Base-by-base conservation (phyloP, 441 rosid species). In the Pelargonium citronellum region DNA sequence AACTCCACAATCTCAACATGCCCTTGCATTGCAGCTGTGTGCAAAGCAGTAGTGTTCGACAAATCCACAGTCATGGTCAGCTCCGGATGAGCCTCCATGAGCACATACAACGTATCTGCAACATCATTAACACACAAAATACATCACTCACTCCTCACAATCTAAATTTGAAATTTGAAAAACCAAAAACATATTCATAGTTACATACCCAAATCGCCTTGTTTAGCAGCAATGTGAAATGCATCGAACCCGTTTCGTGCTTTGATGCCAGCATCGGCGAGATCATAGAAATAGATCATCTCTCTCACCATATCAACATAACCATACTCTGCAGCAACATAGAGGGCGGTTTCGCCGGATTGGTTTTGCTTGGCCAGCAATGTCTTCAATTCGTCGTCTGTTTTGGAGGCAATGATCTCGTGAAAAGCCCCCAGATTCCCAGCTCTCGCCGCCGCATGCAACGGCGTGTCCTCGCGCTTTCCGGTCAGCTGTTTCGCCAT, bases 241-340 rank as follows among this genome's bases (percentile, higher is more conserved):
- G 99, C 99, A 75, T 94, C 99, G 34, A 89, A 91, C 0, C 99
- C 99, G 39, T 94, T 94, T 72, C 91, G 80, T 5, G 97, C 97
- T 84, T 86, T 94, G 83, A 89, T 90, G 34, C 88, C 86, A 44
- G 96, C 94, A 64, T 79, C 79, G 7, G 79, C 77, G 49, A 90
- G 89, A 83, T 91, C 95, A 74, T 84, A 91, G 75, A 81, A 80
- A 6, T 80, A 80, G 20, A 91, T 90, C 94, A 94, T 85, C 84
- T 84, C 93, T 67, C 83, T 83, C 13, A 90, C 89, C 73, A 91
- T 73, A 71, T 84, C 92, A 19, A 83, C 89, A 64, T 87, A 75
- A 20, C 99, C 94, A 65, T 84, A 86, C 71, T 94, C 97, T 0
- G 96, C 88, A 0, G 95, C 95, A 9, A 89, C 96, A 69, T 94